A percentile compares a stretch with the other conserved stretches of the same genome.
Evolutionary conservation across 306 rosid genomes (phyloP).

Genomic region (Fragaria nilgerrensis): DNA sequence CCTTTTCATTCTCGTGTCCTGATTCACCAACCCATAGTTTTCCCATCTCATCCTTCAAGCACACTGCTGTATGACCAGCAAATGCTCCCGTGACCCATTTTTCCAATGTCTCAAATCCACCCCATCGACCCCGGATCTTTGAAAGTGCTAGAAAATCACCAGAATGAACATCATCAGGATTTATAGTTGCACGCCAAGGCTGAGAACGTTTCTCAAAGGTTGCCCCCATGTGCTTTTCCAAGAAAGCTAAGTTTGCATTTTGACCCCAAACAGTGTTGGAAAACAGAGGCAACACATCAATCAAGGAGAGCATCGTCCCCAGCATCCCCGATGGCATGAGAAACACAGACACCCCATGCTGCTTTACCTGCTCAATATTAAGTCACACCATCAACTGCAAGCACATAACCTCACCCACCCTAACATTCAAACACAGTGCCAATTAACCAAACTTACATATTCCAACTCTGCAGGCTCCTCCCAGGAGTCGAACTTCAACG

Average conservation of each 20-base stretch:
- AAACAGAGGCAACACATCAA: conserved; percentile 87
- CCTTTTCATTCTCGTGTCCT: conserved; percentile 97
- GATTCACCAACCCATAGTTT: conserved; percentile 99
- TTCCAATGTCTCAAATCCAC: conserved; percentile 95
- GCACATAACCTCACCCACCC: not conserved
- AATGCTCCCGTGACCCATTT: conserved; percentile 98
- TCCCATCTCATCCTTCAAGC: conserved; percentile 93
- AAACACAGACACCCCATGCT: conserved; percentile 92
- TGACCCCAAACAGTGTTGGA: conserved; percentile 93
- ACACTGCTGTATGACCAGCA: conserved; percentile 98
- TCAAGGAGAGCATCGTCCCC: conserved; percentile 78
- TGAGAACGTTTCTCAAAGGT: conserved; percentile 68
- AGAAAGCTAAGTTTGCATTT: conserved; percentile 71
- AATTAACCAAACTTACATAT: conserved; percentile 58
- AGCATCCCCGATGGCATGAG: conserved; percentile 99
- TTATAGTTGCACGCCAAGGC: conserved; percentile 69
- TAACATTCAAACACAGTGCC: conserved; percentile 17
- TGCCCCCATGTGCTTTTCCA: conserved; percentile 93
- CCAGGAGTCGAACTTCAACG: conserved; percentile 81
- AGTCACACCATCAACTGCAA: conserved; percentile 25
- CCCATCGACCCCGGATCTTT: conserved; percentile 99
- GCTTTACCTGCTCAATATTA: conserved; percentile 72
- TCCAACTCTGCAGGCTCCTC: conserved; percentile 97
- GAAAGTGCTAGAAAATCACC: conserved; percentile 95
- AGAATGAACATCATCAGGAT: conserved; percentile 86